phyloP scores from a whole-genome alignment of 495 filamentous ascomycete species.

The Trichoderma virens region DNA sequence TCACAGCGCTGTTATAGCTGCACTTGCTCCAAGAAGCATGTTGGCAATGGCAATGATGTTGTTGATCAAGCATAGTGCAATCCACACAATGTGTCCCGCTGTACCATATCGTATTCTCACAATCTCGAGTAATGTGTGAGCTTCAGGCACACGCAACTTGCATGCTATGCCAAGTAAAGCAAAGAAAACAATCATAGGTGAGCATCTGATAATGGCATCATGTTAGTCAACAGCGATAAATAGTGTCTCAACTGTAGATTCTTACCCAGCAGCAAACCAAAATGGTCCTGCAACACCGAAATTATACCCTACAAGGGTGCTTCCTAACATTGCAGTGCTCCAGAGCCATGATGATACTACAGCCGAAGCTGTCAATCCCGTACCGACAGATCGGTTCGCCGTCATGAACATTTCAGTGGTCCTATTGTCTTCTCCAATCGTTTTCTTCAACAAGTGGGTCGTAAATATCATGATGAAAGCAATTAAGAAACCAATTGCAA shows the following conservation, averaged over 20 bases:
- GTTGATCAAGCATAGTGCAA: background rate
- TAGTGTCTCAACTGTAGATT: background rate
- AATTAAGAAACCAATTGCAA: background rate
- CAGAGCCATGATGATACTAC: background rate
- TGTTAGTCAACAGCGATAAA: background rate
- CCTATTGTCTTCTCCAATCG: background rate
- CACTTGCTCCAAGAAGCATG: background rate
- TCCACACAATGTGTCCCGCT: background rate
- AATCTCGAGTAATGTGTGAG: background rate
- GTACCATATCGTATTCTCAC: background rate
- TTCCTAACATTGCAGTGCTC: background rate
- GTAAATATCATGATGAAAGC: slow-evolving; percentile 4
- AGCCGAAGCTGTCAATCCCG: background rate
- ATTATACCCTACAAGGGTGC: slow-evolving; percentile 1
- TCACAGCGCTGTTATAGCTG: slow-evolving; percentile 1
- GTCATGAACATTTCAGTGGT: background rate
- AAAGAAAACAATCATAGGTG: slow-evolving; percentile 1
- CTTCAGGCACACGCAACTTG: background rate
- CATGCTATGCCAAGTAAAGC: background rate
- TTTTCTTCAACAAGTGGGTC: background rate
- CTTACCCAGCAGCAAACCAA: slow-evolving; percentile 3
- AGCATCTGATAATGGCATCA: background rate
- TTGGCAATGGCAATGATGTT: slow-evolving; percentile 5
- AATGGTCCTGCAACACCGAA: background rate
- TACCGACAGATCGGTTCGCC: background rate